These are phyloP conservation scores for Podila clonocystis DNA, from an alignment of 192 early-diverging fungal species.

Conservation along the genomic window DNA sequence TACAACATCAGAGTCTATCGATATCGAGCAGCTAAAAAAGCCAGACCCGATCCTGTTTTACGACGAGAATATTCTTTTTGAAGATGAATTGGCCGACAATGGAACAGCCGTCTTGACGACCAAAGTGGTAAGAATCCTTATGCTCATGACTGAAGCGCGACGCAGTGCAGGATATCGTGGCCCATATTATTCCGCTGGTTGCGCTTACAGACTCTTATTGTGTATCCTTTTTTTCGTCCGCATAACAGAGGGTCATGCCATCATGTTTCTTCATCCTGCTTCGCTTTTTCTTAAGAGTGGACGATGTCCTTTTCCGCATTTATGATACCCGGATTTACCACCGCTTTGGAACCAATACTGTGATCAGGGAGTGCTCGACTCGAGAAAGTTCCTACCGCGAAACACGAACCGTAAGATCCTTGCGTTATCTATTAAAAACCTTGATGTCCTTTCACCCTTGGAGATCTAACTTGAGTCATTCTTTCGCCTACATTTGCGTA, in stretches of 20 bases:
- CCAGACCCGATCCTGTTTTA: constrained; percentile 94
- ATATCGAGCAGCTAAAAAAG: constrained; percentile 77
- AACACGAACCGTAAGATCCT: constrained; percentile 60
- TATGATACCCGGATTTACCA: constrained; percentile 93
- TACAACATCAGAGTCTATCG: constrained; percentile 63
- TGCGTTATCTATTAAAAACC: background rate
- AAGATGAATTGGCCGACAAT: constrained; percentile 98
- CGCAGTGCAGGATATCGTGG: too few species aligned
- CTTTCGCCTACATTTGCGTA: background rate
- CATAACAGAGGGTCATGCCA: constrained; percentile 90
- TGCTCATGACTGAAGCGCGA: background rate
- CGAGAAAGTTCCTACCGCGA: constrained; percentile 73
- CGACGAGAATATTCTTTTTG: constrained; percentile 93
- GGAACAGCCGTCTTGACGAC: constrained; percentile 84
- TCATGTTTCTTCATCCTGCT: constrained; percentile 87
- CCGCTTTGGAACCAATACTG: constrained; percentile 72
- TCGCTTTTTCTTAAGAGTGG: constrained; percentile 93
- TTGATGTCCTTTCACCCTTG: background rate
- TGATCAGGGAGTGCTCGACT: constrained; percentile 78
- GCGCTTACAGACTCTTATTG: background rate
- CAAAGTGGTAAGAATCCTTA: constrained; percentile 73
- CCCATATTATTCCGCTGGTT: too few species aligned
- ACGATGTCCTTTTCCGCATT: constrained; percentile 92
- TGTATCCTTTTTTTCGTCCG: constrained; percentile 14
- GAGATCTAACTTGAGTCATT: too few species aligned